Base-by-base conservation (phyloP, 2,329 filamentous ascomycete genomes). In the Kalmusia sp. region DNA sequence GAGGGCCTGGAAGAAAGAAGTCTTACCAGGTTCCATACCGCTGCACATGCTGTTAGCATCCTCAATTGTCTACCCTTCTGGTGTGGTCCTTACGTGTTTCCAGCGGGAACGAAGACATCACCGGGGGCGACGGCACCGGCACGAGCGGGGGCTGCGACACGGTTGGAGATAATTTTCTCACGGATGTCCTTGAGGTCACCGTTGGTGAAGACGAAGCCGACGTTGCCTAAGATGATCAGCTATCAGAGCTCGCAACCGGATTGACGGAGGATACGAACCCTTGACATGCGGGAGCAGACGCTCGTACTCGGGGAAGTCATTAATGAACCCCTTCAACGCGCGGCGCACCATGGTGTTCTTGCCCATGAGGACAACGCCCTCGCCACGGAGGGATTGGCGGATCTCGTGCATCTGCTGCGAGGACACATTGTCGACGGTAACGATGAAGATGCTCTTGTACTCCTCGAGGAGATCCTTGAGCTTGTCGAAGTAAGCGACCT, bases 391-490 rank as follows among this genome's bases (percentile, higher is more conserved):
- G 74, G 91, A 82, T 75, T 89, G 83, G 80, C 95, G 91, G 81
- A 99, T 98, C 88, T 99, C 95, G 91, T 99, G 95, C 96, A 99
- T 99, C 89, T 99, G 96, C 88, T 99, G 95, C 71, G 95, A 99
- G 81, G 89, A 92, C 88, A 99, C 95, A 99, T 98, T 99, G 92
- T 98, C 74, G 63, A 77, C 74, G 77, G 78, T 87, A 80, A 96
- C 93, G 80, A 99, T 93, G 91, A 99, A 98, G 84, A 98, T 90
- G 76, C 90, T 93, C 80, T 87, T 87, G 90, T 96, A 98, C 80
- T 92, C 89, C 85, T 98, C 91, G 80, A 99, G 89, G 80, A 98
- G 88, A 81, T 80, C 80, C 89, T 97, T 96, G 80, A 99, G 92
- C 92, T 98, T 98, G 82, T 97, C 93, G 86, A 99, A 99, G 88